Base-by-base conservation (phyloP, 495 filamentous ascomycete species). In the Monascus purpureus region DNA sequence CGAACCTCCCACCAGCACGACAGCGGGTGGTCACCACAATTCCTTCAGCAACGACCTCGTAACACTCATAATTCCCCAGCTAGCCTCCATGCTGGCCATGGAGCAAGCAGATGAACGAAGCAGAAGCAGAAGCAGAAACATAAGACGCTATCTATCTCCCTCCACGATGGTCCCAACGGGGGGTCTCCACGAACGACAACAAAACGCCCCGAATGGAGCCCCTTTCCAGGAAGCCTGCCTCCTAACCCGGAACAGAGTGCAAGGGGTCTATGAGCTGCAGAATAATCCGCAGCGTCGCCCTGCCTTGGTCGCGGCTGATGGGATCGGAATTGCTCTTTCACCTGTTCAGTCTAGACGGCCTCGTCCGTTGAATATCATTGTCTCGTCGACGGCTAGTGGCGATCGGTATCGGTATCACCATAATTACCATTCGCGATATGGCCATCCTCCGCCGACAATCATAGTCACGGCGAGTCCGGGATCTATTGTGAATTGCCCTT, bases 151-250 rank as follows among this genome's bases (percentile, higher is more conserved):
- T 9, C 9, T 22, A 22, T 22, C 20, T 5, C n/a, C n/a, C n/a
- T n/a, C n/a, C n/a, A n/a, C n/a, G n/a, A n/a, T n/a, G n/a, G 20
- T 5, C 4, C 20, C 20, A 4, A 22, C 9, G 5, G 20, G 9
- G 9, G 20, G 20, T 5, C 4, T 9, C 20, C 20, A 9, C 1
- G 55, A 63, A 24, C 52, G 70, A 2, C 68, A 75, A 43, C 63
- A 66, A 35, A 59, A 67, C 7, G 67, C 72, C 3, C 67, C 82
- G 15, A 63, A 69, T 8, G 63, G 67, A 20, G 73, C 76, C 13
- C 80, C 77, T 3, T 74, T 75, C 30, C 68, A 75, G 29, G 81
- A 88, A 46, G 78, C 75, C 24, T 81, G 72, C 30, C 70, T 73
- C 6, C 62, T 88, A 2, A 70, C 76, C 6, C 85, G 77, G 76